Conservation (phyloP, 2,329 filamentous ascomycete species). For the Exophiala xenobiotica region DNA sequence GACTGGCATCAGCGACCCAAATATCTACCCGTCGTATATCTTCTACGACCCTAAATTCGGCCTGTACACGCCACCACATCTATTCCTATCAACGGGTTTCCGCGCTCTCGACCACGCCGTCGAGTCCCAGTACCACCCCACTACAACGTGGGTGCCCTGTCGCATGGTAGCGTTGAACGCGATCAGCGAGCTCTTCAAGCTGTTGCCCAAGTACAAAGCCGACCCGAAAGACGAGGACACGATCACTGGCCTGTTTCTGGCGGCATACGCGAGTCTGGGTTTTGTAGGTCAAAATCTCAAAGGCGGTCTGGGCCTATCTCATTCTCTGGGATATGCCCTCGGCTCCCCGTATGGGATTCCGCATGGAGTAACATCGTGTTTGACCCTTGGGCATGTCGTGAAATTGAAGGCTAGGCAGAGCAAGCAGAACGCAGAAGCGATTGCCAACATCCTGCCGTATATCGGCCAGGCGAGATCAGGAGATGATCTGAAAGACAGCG, state of each 20-base stretch:
- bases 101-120: slow-evolving; percentile 57
- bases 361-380: slow-evolving; percentile 56
- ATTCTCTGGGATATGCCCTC: slow-evolving; percentile 52
- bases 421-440: slow-evolving; percentile 40
- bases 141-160: slow-evolving; percentile 51
- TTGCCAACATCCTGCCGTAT: slow-evolving; percentile 31
- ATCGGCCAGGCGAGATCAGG: slow-evolving; percentile 26
- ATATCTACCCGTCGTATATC: slow-evolving; percentile 31
- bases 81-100: slow-evolving; percentile 54
- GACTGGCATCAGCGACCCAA: slow-evolving; percentile 38
- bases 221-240: slow-evolving; percentile 41
- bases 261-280: slow-evolving; percentile 51
- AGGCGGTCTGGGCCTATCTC: slow-evolving; percentile 51
- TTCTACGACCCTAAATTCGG: slow-evolving; percentile 54
- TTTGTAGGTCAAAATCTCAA: slow-evolving; percentile 53
- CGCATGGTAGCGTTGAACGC: slow-evolving; percentile 48
- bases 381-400: slow-evolving; percentile 56
- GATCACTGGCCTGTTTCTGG: slow-evolving; percentile 55
- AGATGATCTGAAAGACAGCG: slow-evolving; percentile 28
- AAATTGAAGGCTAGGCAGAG: slow-evolving; percentile 51
- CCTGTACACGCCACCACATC: slow-evolving; percentile 49
- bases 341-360: slow-evolving; percentile 57
- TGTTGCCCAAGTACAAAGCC: slow-evolving; percentile 48
- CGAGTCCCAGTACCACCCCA: slow-evolving; percentile 55
- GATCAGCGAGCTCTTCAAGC: slow-evolving; percentile 48